Evolutionary conservation across 768 basidiomycete genomes (phyloP).

Genomic region (Hemileccinum impolitum): DNA sequence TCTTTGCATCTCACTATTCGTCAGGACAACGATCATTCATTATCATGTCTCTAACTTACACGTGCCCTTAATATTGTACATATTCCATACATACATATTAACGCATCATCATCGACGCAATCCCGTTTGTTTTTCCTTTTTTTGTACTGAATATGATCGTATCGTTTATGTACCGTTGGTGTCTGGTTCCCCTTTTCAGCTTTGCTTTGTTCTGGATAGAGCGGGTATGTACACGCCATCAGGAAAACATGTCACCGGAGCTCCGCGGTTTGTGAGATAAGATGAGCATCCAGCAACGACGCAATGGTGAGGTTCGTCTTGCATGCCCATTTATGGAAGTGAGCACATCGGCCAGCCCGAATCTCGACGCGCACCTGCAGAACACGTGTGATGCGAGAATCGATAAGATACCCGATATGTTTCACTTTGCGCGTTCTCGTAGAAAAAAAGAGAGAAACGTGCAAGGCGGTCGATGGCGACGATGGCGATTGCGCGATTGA

Average conservation of each 20-base stretch:
- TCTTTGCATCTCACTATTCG: constrained; percentile 31
- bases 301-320: not conserved
- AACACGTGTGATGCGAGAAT: constrained; percentile 2
- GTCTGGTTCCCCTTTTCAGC: not conserved
- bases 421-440: not conserved
- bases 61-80: constrained; percentile 37
- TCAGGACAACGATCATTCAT: constrained; percentile 37
- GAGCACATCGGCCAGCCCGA: constrained; percentile 3
- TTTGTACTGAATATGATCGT: constrained; percentile 27
- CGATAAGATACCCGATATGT: constrained; percentile 15
- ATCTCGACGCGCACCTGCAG: constrained; percentile 1
- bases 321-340: constrained; percentile 1
- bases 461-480: not conserved
- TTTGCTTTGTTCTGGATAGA: constrained; percentile 9
- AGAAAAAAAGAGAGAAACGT: no score
- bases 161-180: constrained; percentile 29
- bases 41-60: constrained; percentile 33
- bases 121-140: constrained; percentile 16
- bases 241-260: constrained; percentile 18
- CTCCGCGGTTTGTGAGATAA: constrained; percentile 27
- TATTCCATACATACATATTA: constrained; percentile 31
- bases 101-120: constrained; percentile 28
- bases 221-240: constrained; percentile 15
- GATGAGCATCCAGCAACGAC: constrained; percentile 5
- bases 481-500: constrained; percentile 2